A percentile compares a stretch with the other conserved stretches of the same genome.
Conservation (phyloP, 2,329 filamentous ascomycete species). For the Aspergillus alliaceus region DNA sequence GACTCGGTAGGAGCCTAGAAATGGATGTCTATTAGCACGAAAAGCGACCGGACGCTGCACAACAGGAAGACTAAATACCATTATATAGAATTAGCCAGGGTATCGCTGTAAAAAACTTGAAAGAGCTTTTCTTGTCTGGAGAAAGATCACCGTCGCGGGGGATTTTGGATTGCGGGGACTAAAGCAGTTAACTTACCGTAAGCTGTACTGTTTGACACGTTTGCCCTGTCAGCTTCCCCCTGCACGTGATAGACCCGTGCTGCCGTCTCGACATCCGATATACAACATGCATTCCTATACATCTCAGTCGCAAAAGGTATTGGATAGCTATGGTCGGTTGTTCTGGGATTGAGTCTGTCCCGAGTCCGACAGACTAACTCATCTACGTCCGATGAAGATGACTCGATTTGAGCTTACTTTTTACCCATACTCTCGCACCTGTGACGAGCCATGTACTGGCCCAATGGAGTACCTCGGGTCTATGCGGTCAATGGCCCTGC, state of each 20-base stretch:
- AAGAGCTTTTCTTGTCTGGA: background rate
- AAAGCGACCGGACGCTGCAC: background rate
- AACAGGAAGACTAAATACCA: constrained; percentile 20
- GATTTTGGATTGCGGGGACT: constrained; percentile 21
- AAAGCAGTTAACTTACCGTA: background rate
- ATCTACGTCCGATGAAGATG: constrained; percentile 32
- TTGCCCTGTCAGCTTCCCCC: constrained; percentile 10
- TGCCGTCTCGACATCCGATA: constrained; percentile 3
- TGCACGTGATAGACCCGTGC: constrained; percentile 18
- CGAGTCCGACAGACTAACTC: constrained; percentile 23
- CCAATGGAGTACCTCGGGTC: constrained; percentile 50
- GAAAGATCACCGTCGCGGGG: constrained; percentile 11
- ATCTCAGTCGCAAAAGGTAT: constrained; percentile 7
- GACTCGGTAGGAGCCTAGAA: constrained; percentile 50
- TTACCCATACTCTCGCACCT: constrained; percentile 27
- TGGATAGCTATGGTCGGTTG: constrained; percentile 23
- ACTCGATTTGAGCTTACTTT: constrained; percentile 36
- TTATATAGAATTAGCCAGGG: constrained; percentile 2
- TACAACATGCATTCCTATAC: background rate
- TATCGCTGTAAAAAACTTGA: background rate
- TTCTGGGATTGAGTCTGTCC: constrained; percentile 19
- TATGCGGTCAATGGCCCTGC: constrained; percentile 49
- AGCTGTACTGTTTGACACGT: constrained; percentile 18
- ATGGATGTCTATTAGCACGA: background rate
- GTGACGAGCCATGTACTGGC: constrained; percentile 49